A percentile compares a stretch with the other conserved stretches of the same genome.
Evolutionary conservation across 1,284 basidiomycete species (phyloP).

Genomic region (Cutaneotrichosporon spelunceum): DNA sequence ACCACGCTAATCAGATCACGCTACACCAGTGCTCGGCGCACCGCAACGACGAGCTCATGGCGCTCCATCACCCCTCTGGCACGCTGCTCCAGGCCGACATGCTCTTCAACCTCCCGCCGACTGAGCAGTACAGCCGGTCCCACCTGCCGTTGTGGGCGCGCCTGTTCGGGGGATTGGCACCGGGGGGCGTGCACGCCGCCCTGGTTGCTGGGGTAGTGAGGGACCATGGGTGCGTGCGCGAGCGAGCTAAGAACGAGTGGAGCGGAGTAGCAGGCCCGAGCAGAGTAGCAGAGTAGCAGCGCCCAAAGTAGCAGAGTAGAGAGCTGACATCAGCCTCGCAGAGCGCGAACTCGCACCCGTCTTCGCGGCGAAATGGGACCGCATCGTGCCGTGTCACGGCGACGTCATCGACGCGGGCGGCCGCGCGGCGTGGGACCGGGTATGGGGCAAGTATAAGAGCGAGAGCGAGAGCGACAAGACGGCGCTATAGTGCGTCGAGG

Average conservation of each 20-base stretch:
- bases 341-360: slow-evolving; percentile 41
- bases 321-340: slow-evolving; percentile 28
- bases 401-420: slow-evolving; percentile 76
- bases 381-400: slow-evolving; percentile 87
- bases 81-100: slow-evolving; percentile 83
- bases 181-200: slow-evolving; percentile 62
- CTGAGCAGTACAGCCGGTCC: slow-evolving; percentile 68
- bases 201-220: slow-evolving; percentile 57
- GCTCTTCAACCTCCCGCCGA: slow-evolving; percentile 81
- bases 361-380: slow-evolving; percentile 63
- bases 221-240: slow-evolving; percentile 61
- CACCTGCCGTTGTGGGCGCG: slow-evolving; percentile 53
- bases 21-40: slow-evolving; percentile 73
- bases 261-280: too few species aligned
- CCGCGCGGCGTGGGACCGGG: slow-evolving; percentile 64
- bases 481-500: too few species aligned
- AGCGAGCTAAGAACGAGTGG: too few species aligned
- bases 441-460: slow-evolving; percentile 26
- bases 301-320: too few species aligned
- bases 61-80: slow-evolving; percentile 73
- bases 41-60: slow-evolving; percentile 82
- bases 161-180: slow-evolving; percentile 54
- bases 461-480: too few species aligned
- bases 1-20: slow-evolving; percentile 32
- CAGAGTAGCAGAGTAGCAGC: too few species aligned